Conservation (phyloP, 306 rosid species). For the Cucumis hystrix region DNA sequence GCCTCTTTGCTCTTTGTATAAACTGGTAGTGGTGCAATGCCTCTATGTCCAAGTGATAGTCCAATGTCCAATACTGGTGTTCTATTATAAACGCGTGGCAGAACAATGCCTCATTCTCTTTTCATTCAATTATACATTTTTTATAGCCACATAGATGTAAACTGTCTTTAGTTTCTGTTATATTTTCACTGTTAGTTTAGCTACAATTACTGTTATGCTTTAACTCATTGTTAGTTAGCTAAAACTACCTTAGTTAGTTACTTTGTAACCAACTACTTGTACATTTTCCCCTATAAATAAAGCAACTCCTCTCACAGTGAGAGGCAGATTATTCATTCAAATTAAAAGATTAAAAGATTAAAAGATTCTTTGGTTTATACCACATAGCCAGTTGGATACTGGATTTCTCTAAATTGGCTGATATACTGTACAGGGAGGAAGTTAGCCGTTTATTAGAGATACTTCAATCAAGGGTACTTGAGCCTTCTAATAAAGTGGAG, state of each 20-base stretch:
- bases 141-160: not conserved
- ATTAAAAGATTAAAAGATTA: too few relatives aligned
- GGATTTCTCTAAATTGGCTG: not conserved
- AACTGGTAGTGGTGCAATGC: not conserved
- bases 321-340: too few relatives aligned
- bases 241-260: too few relatives aligned
- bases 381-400: not conserved
- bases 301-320: too few relatives aligned
- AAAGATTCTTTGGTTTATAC: not conserved
- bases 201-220: too few relatives aligned
- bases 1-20: not conserved
- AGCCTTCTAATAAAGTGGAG: slow-evolving; percentile 21
- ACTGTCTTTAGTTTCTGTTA: too few relatives aligned
- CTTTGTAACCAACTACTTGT: too few relatives aligned
- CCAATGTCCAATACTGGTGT: not conserved
- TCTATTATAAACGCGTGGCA: not conserved
- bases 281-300: too few relatives aligned
- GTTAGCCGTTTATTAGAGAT: slow-evolving; percentile 42
- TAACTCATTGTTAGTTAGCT: too few relatives aligned
- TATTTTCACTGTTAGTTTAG: too few relatives aligned
- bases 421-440: slow-evolving; percentile 50
- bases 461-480: slow-evolving; percentile 53
- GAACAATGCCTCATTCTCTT: not conserved
- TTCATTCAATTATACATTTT: not conserved
- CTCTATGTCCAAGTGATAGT: not conserved